Base-by-base conservation (phyloP, 1,284 basidiomycete species). In the Meripilus lineatus region DNA sequence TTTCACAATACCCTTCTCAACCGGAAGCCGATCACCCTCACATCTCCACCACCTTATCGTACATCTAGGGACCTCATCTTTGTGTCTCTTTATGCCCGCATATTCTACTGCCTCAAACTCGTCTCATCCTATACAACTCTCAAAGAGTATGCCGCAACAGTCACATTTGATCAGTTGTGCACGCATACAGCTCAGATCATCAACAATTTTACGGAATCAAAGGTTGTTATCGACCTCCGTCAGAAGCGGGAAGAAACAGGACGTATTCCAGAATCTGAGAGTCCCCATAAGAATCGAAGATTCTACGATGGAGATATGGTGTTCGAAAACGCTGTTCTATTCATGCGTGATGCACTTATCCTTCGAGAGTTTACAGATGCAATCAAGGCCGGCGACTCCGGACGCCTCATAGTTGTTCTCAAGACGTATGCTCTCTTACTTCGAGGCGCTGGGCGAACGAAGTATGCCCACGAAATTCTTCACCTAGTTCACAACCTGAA, bases 391-490 rank as follows among this genome's bases (percentile, higher is more conserved):
- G n/a, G n/a, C n/a, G n/a, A n/a, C n/a, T n/a, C n/a, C n/a, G n/a
- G n/a, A n/a, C n/a, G 33, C 45, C 3, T 70, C 6, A 14, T 67
- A 8, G 10, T 36, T 5, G 15, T 66, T 1, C 44, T 68, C 0
- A 70, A 70, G 48, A 36, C 54, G 7, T 59, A 56, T 46, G 59
- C 61, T 1, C 46, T 64, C 2, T 52, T 54, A 14, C 68, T 57
- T 44, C 58, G 62, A 1, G 65, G 62, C 0, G 62, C 52, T 37
- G 65, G 65, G 0, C 56, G 59, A 0, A 47, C 54, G 3, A 66
- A 68, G 49, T 69, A 69, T 46, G 64, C 64, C 1, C 52, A 65
- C 37, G 62, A 66, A 49, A 62, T 66, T 56, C 45, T 69, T 0
- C 57, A 62, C 40, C 33, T 68, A 0, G 53, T 68, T 3, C 66